Percentiles rank a stretch among this genome's conserved stretches.
Conservation (phyloP, 2,329 filamentous ascomycete genomes). For the Penicillium sp. region DNA sequence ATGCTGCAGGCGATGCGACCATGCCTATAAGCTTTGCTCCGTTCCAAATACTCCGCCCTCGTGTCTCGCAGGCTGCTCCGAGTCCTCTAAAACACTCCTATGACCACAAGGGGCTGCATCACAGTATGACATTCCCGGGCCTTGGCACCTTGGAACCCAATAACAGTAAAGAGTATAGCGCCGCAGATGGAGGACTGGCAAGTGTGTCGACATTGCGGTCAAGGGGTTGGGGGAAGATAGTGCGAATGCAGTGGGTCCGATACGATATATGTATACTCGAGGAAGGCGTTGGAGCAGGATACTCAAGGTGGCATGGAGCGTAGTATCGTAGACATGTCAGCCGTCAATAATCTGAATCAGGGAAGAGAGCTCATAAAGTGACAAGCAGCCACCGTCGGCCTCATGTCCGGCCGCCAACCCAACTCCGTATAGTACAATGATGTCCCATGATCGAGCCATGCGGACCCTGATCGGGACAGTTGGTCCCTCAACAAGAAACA, state of each 20-base stretch:
- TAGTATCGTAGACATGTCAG: neutral
- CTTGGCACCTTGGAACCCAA: neutral
- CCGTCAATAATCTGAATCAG: neutral
- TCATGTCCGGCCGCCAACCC: neutral
- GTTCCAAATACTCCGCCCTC: no score
- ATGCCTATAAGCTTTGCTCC: no score
- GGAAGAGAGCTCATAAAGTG: no score
- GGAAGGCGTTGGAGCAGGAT: no score
- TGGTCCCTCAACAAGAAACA: constrained; percentile 1
- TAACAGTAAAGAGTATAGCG: no score
- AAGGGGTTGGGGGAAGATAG: constrained; percentile 22
- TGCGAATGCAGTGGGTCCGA: constrained; percentile 21
- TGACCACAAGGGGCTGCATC: no score
- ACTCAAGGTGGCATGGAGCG: no score
- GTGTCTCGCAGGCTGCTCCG: no score
- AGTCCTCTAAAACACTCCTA: no score
- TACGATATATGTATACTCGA: constrained; percentile 3
- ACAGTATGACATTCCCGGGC: no score
- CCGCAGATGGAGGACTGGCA: constrained; percentile 1
- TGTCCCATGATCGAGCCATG: constrained; percentile 23
- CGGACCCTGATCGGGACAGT: constrained; percentile 15
- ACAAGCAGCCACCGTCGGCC: no score
- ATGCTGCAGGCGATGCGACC: no score
- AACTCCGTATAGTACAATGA: neutral
- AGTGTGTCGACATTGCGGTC: constrained; percentile 23